Evolutionary conservation across 768 basidiomycete genomes (phyloP).

Genomic region (Inosperma sp.): DNA sequence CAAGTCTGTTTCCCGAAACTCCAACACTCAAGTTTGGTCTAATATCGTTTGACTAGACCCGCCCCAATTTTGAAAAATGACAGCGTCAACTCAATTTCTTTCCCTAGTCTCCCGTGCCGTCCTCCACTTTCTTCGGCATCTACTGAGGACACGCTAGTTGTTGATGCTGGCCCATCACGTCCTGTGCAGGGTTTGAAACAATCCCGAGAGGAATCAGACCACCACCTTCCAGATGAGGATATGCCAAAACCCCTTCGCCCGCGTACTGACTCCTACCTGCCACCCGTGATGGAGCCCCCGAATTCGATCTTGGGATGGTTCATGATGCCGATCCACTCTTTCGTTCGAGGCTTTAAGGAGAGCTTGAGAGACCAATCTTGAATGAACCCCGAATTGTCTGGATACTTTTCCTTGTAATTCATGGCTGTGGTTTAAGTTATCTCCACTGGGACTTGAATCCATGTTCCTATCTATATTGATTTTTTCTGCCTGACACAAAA

Average conservation of each 20-base stretch:
- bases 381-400: slow-evolving; percentile 10
- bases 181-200: slow-evolving; percentile 41
- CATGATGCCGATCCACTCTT: slow-evolving; percentile 56
- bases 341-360: slow-evolving; percentile 65
- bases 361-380: slow-evolving; percentile 37
- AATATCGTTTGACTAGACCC: slow-evolving; percentile 12
- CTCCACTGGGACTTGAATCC: slow-evolving; percentile 11
- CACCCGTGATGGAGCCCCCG: slow-evolving; percentile 42
- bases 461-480: slow-evolving; percentile 15
- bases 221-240: slow-evolving; percentile 29
- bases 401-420: slow-evolving; percentile 12
- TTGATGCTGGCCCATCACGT: slow-evolving; percentile 12
- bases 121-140: slow-evolving; percentile 32
- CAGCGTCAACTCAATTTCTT: slow-evolving; percentile 17
- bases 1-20: slow-evolving; percentile 17
- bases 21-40: slow-evolving; percentile 6
- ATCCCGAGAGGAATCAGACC: slow-evolving; percentile 38
- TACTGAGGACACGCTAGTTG: slow-evolving; percentile 32
- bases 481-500: slow-evolving; percentile 4
- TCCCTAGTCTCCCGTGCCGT: slow-evolving; percentile 17
- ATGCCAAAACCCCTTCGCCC: slow-evolving; percentile 47
- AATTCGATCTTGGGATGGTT: slow-evolving; percentile 51
- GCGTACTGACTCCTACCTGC: slow-evolving; percentile 43
- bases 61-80: slow-evolving; percentile 17
- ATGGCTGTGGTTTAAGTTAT: slow-evolving; percentile 7